Evolutionary conservation across 2,329 filamentous ascomycete species (phyloP), one percentile per base, ranked within the genome.

Genomic region (Xylaria multiplex): DNA sequence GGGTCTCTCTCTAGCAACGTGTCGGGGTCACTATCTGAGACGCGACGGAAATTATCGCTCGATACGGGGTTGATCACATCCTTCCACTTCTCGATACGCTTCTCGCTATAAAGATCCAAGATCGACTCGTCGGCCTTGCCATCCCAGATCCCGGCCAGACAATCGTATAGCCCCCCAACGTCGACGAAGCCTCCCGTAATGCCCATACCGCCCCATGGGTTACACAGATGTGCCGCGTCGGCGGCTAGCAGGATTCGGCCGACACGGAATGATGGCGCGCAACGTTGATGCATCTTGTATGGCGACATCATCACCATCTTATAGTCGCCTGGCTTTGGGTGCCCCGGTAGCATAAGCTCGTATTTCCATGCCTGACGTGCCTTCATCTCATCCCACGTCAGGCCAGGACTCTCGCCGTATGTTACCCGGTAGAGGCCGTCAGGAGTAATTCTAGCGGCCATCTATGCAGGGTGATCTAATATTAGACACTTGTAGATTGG

Each of bases 181-280:
- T 90, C 88, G n/a, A 87, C 85, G 61, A 90, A 86, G 0, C 88
- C 88, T 6, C 87, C 87, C 0, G 87, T 90, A 56, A 90, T 83
- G 1, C 88, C 88, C 16, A 90, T 78, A 0, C 88, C 88, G 52
- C 88, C 88, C 76, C 84, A 83, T 0, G 82, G 81, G 72, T 84
- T 85, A 72, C 82, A 84, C 16, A 84, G 69, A 59, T 90, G 88
- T 2, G 87, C 88, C 2, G 88, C 87, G 76, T 90, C 88, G 0
- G 86, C 87, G 1, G 84, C 86, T 0, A 90, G 78, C 5, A 88
- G 64, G 45, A 89, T 78, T 6, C 84, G 82, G 0, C 87, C 87
- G 0, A 85, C 82, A n/a, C 86, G 81, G 74, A 89, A 87, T 9
- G 78, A 81, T 2, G 82, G 79, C 3, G 86, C 86, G 66, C 86